Evolutionary conservation across 176 grass and related monocot species (phyloP).

Genomic region (Elymus sibiricus): DNA sequence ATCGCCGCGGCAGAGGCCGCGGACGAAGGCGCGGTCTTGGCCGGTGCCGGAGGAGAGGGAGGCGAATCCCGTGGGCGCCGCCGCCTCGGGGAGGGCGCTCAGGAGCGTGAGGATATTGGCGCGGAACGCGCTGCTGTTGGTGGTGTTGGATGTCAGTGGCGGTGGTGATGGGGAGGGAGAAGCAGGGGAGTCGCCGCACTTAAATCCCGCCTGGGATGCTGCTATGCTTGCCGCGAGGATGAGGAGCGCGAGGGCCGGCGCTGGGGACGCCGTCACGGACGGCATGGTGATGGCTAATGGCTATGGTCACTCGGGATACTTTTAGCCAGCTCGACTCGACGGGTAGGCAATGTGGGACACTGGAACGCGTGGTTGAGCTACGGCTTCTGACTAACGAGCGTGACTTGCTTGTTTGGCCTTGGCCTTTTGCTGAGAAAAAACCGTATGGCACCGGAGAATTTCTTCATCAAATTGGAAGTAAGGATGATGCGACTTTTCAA

Average conservation of each 20-base stretch:
- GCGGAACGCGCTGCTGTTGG: neutral
- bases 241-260: neutral
- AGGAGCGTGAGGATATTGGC: neutral
- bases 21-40: slow-evolving; percentile 16
- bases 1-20: slow-evolving; percentile 35
- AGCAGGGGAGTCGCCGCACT: neutral
- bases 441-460: too few species aligned
- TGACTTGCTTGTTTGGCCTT: too few species aligned
- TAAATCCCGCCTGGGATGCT: neutral
- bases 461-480: too few species aligned
- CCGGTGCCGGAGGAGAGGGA: neutral
- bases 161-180: neutral
- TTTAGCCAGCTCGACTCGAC: too few species aligned
- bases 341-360: too few species aligned
- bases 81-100: neutral
- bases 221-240: neutral
- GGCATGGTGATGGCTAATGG: neutral
- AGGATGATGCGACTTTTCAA: too few species aligned
- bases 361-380: too few species aligned
- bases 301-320: too few species aligned
- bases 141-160: neutral
- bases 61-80: slow-evolving; percentile 28
- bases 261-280: neutral
- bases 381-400: too few species aligned
- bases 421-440: too few species aligned